A percentile compares a stretch with the other conserved stretches of the same genome.
Evolutionary conservation across 345 rosid genomes (phyloP).

Genomic region (Fremontodendron californicum): DNA sequence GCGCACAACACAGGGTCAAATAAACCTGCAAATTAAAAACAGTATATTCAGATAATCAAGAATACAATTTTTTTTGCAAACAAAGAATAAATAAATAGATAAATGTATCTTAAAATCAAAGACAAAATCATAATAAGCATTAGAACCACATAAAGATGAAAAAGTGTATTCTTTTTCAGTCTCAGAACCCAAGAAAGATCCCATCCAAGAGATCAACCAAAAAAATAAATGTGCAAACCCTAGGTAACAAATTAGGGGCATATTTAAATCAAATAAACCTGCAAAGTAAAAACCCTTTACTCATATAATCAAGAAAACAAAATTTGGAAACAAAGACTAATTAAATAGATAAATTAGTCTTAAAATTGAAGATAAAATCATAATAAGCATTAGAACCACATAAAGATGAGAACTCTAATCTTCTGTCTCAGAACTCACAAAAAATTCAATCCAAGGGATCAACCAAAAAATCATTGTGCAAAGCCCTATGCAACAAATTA

Average conservation of each 20-base stretch:
- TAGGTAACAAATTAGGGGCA: not conserved
- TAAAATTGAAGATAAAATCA: not conserved
- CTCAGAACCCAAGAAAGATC: not conserved
- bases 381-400: not conserved
- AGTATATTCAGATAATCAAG: not conserved
- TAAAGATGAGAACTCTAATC: not conserved
- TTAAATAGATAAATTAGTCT: not conserved
- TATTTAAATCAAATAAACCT: constrained; percentile 52
- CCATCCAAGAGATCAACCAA: not conserved
- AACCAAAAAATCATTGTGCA: not conserved
- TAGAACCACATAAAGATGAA: not conserved
- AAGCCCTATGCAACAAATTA: not conserved
- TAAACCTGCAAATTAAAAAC: constrained; percentile 53
- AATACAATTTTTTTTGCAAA: not conserved
- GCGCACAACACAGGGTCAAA: constrained; percentile 66
- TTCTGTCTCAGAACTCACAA: not conserved
- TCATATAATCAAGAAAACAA: not conserved
- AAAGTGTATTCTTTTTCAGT: not conserved
- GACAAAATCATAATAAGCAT: not conserved
- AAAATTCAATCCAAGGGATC: not conserved
- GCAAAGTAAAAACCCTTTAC: not conserved
- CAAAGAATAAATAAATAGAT: not conserved
- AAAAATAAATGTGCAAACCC: not conserved
- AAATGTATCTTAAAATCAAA: not conserved
- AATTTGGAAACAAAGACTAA: not conserved